A percentile compares a stretch with the other conserved stretches of the same genome.
Evolutionary conservation across 331 rosid genomes (phyloP).

Genomic region (Pyracantha coccinea): DNA sequence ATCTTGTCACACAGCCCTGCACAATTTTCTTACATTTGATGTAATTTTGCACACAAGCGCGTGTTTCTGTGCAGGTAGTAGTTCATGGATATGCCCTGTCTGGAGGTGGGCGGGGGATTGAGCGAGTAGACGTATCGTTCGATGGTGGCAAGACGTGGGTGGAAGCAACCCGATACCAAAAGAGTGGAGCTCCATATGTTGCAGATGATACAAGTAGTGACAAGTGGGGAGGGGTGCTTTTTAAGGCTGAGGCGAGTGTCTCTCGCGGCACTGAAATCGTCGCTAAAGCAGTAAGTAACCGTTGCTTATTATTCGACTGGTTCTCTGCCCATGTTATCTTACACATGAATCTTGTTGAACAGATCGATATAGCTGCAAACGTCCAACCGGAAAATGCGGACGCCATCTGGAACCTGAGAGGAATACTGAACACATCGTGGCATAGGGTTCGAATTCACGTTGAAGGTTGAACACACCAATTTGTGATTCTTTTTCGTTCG

Average conservation of each 20-base stretch:
- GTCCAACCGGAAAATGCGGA: conserved; percentile 77
- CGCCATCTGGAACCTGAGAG: conserved; percentile 83
- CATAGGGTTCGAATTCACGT: conserved; percentile 62
- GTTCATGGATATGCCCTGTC: conserved; percentile 74
- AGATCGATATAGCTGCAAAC: conserved; percentile 83
- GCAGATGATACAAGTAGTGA: conserved; percentile 50
- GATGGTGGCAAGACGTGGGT: conserved; percentile 80
- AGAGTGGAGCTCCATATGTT: conserved; percentile 37
- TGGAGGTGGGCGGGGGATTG: conserved; percentile 92
- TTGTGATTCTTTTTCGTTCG: conserved; percentile 13
- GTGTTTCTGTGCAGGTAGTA: conserved; percentile 35
- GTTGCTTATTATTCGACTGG: neutral
- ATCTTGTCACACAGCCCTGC: neutral
- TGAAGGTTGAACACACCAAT: conserved; percentile 55
- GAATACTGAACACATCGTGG: conserved; percentile 88
- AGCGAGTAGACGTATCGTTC: conserved; percentile 78
- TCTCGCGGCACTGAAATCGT: conserved; percentile 49
- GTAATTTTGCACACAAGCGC: too few relatives aligned
- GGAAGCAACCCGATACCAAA: conserved; percentile 66
- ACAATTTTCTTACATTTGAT: neutral
- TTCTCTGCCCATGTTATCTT: neutral
- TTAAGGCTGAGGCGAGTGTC: conserved; percentile 50
- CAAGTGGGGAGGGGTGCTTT: conserved; percentile 96
- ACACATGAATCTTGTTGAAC: conserved; percentile 7
- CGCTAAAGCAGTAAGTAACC: conserved; percentile 70